Percentiles rank a stretch among this genome's conserved stretches.
These are phyloP conservation scores for Coffea eugenioides DNA, from an alignment of 257 asterid genomes.

Conservation along the genomic window DNA sequence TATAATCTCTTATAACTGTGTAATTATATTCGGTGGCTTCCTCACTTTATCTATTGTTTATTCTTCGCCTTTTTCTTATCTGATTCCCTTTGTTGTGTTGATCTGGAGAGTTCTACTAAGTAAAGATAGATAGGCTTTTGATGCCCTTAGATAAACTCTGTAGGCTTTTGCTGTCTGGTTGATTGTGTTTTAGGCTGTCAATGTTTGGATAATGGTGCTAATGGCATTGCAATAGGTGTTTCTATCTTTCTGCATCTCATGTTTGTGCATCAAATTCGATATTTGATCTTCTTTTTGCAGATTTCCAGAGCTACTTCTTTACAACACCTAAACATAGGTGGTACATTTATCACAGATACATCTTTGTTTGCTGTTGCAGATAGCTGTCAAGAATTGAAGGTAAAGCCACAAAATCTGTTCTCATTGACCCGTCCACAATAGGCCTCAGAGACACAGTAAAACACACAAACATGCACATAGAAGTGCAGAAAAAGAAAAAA, in stretches of 20 bases:
- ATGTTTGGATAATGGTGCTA: background rate
- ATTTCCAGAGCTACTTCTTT: constrained; percentile 66
- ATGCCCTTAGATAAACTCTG: background rate
- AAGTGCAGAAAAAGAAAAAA: background rate
- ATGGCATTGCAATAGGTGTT: background rate
- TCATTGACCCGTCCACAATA: background rate
- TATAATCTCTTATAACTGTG: background rate
- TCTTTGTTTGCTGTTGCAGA: constrained; percentile 73
- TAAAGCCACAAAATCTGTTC: constrained; percentile 11
- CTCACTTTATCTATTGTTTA: background rate
- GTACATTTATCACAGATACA: constrained; percentile 76
- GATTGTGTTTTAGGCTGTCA: background rate
- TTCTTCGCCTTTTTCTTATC: background rate
- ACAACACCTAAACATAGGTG: constrained; percentile 82
- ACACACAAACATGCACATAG: background rate
- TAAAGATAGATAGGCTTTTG: background rate
- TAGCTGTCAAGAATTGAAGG: constrained; percentile 77
- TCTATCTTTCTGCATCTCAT: background rate
- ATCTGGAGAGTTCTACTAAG: background rate
- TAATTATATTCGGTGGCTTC: background rate
- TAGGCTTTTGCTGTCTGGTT: background rate
- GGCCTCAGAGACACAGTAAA: background rate
- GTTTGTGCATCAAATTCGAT: background rate
- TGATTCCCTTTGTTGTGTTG: background rate
- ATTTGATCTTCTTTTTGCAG: background rate